phyloP scores from a whole-genome alignment of 192 early-diverging fungal genomes.

The Backusella australiensis region DNA sequence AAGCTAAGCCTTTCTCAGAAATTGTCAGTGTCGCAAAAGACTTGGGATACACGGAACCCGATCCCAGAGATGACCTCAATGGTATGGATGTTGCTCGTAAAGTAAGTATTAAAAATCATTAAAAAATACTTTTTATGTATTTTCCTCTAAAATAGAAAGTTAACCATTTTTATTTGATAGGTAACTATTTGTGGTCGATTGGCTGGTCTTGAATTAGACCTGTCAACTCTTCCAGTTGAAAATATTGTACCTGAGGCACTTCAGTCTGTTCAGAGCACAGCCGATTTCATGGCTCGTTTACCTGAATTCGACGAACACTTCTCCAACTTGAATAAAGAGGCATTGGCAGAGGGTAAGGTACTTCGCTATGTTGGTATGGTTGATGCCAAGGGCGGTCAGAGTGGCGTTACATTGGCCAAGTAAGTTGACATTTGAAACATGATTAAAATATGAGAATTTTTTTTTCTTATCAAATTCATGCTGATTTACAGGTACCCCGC shows the following conservation, averaged over 20 bases:
- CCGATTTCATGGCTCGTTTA: constrained; percentile 83
- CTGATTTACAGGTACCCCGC: constrained; percentile 61
- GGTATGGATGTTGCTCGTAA: constrained; percentile 99
- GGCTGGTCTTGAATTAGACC: constrained; percentile 75
- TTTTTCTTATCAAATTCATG: constrained; percentile 7
- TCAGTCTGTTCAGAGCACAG: constrained; percentile 63
- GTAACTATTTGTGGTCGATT: constrained; percentile 85
- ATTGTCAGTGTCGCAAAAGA: constrained; percentile 90
- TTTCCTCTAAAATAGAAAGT: background rate
- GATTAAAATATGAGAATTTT: background rate
- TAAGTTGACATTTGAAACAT: constrained; percentile 27
- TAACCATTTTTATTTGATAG: constrained; percentile 23
- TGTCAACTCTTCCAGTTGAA: constrained; percentile 83
- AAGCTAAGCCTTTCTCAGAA: constrained; percentile 75
- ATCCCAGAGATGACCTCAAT: constrained; percentile 98
- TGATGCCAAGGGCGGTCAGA: constrained; percentile 59
- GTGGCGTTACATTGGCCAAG: constrained; percentile 77
- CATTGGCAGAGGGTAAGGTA: constrained; percentile 68
- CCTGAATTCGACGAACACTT: constrained; percentile 89
- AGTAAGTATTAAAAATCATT: constrained; percentile 43
- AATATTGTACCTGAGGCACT: constrained; percentile 95
- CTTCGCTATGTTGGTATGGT: constrained; percentile 93
- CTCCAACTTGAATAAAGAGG: constrained; percentile 74
- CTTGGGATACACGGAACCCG: constrained; percentile 96
- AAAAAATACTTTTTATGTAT: constrained; percentile 4